Evolutionary conservation across 2,329 filamentous ascomycete genomes (phyloP), one percentile per base, ranked within the genome.

Genomic region (Penicillium sp.): DNA sequence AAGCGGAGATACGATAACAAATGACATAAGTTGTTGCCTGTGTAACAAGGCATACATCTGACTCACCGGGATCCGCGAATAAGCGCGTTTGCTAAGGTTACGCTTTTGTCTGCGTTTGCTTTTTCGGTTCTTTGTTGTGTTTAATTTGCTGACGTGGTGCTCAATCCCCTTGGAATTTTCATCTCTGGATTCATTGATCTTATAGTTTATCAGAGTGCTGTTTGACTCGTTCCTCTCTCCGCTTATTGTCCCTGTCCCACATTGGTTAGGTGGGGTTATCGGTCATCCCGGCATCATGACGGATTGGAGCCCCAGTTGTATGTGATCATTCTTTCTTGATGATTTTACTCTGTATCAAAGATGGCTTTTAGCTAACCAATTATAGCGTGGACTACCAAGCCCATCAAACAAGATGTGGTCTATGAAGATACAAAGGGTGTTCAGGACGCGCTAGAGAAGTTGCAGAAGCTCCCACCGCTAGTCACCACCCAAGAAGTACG

Each of bases 351-450:
- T 35, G n/a, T 10, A 7, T 48, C 19, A 10, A 22, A 13, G 27
- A 11, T 13, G 16, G 8, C 27, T 44, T 14, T 16, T 2, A n/a
- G 26, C 37, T 39, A 21, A 27, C 9, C 35, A 33, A 27, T 53
- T 16, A 43, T 59, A 66, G 76, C 76, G 43, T 80, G 77, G 77
- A 75, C 68, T 7, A 70, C 68, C 19, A 79, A 77, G 56, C 77
- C 77, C 10, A 76, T 79, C 55, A 77, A 77, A 55, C 77, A 80
- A 64, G 76, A 77, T 66, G 77, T 80, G 27, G 62, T 73, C 27
- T 81, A 81, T 58, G 74, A 77, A n/a, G 76, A 81, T 62, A 54
- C 66, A 19, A 61, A 71, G 26, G 73, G 71, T 8, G 69, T 80
- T 27, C 64, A 75, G 45, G 67, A 68, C 22, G 75, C 78, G 4